Evolutionary conservation across 768 basidiomycete species (phyloP).

Genomic region (Mycena capillaripes): DNA sequence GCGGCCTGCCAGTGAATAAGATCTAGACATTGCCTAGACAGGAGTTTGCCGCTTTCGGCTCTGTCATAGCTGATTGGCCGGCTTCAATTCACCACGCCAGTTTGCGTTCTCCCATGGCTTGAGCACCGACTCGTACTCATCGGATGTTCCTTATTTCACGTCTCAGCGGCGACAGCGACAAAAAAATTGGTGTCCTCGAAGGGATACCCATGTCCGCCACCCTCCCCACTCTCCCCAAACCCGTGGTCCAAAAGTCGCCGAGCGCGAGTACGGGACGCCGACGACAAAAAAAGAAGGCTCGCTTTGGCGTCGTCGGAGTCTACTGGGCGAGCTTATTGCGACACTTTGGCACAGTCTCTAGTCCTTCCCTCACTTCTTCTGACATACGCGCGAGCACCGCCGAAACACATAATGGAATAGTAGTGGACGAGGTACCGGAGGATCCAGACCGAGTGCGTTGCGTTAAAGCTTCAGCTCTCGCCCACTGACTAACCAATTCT

Average conservation of each 20-base stretch:
- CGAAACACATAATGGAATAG: not conserved
- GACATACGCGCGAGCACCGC: constrained; percentile 30
- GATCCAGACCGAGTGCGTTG: constrained; percentile 35
- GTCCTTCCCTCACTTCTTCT: constrained; percentile 53
- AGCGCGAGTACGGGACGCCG: constrained; percentile 40
- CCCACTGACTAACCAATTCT: not conserved
- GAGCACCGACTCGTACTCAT: too few species aligned
- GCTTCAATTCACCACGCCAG: not conserved
- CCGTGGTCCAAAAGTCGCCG: constrained; percentile 51
- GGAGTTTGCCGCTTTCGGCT: constrained; percentile 24
- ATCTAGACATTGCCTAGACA: not conserved
- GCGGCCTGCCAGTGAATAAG: too few species aligned
- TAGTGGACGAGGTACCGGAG: not conserved
- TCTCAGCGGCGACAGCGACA: constrained; percentile 21
- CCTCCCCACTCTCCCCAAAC: constrained; percentile 55
- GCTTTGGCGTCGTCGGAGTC: constrained; percentile 53
- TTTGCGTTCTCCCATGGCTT: constrained; percentile 24
- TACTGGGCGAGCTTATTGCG: constrained; percentile 67
- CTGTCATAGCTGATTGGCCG: not conserved
- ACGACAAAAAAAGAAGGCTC: constrained; percentile 53
- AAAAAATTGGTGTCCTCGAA: constrained; percentile 30
- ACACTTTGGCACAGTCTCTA: constrained; percentile 67
- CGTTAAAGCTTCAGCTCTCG: too few species aligned
- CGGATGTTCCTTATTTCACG: constrained; percentile 26
- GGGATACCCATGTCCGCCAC: constrained; percentile 34